Percentiles rank a stretch among this genome's conserved stretches.
These are phyloP conservation scores for Tylopilus plumbeoviolaceoides DNA, from an alignment of 768 basidiomycete species.

Conservation along the genomic window DNA sequence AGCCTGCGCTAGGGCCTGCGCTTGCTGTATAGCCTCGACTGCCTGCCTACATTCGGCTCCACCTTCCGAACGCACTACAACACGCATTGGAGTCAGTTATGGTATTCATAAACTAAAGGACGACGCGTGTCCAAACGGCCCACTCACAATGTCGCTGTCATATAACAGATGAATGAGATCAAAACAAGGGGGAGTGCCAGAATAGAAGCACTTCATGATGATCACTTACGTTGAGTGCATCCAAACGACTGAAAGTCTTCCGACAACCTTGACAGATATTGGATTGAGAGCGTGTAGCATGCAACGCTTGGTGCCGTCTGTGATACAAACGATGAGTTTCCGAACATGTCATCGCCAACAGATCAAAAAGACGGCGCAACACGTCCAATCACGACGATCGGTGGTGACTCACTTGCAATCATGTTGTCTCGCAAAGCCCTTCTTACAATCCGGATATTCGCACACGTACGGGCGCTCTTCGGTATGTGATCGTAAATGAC, in stretches of 20 bases:
- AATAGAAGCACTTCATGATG: slow-evolving; percentile 28
- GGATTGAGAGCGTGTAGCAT: slow-evolving; percentile 75
- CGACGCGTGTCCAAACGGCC: slow-evolving; percentile 18
- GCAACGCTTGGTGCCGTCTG: slow-evolving; percentile 88
- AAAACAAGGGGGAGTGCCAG: slow-evolving; percentile 14
- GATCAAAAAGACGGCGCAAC: not conserved
- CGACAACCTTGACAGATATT: slow-evolving; percentile 91
- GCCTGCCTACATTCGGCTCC: slow-evolving; percentile 68
- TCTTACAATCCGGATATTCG: slow-evolving; percentile 91
- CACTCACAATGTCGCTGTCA: slow-evolving; percentile 73
- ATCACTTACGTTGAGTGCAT: slow-evolving; percentile 86
- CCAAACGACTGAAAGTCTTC: slow-evolving; percentile 90
- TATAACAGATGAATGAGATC: slow-evolving; percentile 26
- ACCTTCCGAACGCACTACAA: slow-evolving; percentile 76
- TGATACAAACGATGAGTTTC: slow-evolving; percentile 7
- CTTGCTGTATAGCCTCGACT: slow-evolving; percentile 36
- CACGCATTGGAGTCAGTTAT: slow-evolving; percentile 21
- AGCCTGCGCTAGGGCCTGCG: slow-evolving; percentile 20
- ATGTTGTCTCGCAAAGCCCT: slow-evolving; percentile 92
- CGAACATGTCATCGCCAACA: not conserved
- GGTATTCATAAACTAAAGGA: slow-evolving; percentile 22
- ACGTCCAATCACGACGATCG: slow-evolving; percentile 4
- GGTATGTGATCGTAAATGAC: slow-evolving; percentile 91
- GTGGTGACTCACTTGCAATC: slow-evolving; percentile 81
- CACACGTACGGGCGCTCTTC: slow-evolving; percentile 94